Percentiles rank a stretch among this genome's conserved stretches.
Conservation (phyloP, 2,329 filamentous ascomycete genomes). For the Sarocladiaceae sp. region DNA sequence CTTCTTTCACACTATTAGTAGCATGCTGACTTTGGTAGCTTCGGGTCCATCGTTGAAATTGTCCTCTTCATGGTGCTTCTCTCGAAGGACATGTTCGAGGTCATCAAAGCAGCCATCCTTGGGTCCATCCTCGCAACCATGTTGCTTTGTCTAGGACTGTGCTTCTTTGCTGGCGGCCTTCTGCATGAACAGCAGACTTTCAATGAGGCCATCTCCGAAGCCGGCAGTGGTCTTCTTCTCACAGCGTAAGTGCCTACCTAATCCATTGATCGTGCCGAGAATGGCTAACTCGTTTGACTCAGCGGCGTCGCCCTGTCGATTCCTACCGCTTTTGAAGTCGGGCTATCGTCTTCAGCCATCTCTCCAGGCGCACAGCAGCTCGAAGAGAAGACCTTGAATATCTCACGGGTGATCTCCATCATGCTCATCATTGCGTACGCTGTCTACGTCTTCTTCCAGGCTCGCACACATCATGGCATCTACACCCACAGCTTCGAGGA, state of each 20-base stretch:
- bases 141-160: conserved; percentile 70
- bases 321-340: conserved; percentile 50
- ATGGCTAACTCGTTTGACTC: neutral
- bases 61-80: conserved; percentile 76
- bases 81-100: conserved; percentile 47
- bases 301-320: conserved; percentile 33
- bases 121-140: conserved; percentile 80
- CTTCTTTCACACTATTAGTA: conserved; percentile 17
- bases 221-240: conserved; percentile 68
- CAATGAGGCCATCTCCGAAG: conserved; percentile 70
- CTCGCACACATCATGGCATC: conserved; percentile 69
- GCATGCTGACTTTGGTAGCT: conserved; percentile 24
- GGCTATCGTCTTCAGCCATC: conserved; percentile 26
- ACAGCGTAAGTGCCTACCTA: conserved; percentile 57
- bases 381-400: conserved; percentile 47
- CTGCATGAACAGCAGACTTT: conserved; percentile 63
- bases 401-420: conserved; percentile 65
- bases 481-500: conserved; percentile 67
- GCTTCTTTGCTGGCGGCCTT: conserved; percentile 73
- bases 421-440: conserved; percentile 64
- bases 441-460: conserved; percentile 66
- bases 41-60: conserved; percentile 75
- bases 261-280: conserved; percentile 23
- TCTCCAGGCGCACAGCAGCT: conserved; percentile 30
- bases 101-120: conserved; percentile 77